Percentiles rank a stretch among this genome's conserved stretches.
Conservation (phyloP, 2,329 filamentous ascomycete genomes). For the Stachybotrys echinatus region DNA sequence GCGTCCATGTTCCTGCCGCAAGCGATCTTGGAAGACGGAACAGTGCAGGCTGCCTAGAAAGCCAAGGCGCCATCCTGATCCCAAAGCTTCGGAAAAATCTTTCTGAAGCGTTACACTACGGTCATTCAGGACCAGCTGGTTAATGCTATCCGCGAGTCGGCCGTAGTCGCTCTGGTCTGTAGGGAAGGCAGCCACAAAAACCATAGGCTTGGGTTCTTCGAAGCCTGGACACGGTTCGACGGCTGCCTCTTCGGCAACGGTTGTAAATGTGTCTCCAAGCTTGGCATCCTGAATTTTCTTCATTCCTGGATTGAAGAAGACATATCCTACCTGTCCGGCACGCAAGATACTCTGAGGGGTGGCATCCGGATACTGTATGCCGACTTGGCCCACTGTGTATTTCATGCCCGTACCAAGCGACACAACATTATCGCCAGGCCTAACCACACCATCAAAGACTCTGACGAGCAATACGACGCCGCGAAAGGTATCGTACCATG, state of each 20-base stretch:
- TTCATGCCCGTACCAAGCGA: conserved; percentile 85
- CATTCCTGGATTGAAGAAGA: conserved; percentile 98
- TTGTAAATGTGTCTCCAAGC: conserved; percentile 92
- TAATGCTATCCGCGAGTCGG: conserved; percentile 88
- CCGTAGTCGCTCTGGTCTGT: conserved; percentile 84
- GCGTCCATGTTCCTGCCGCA: conserved; percentile 89
- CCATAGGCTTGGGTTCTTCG: conserved; percentile 97
- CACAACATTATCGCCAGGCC: conserved; percentile 76
- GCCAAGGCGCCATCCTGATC: conserved; percentile 88
- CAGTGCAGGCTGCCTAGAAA: conserved; percentile 97
- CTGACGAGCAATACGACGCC: conserved; percentile 89
- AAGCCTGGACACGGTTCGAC: conserved; percentile 87
- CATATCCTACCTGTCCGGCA: conserved; percentile 92
- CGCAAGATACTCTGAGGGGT: conserved; percentile 75
- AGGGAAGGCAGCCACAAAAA: conserved; percentile 95
- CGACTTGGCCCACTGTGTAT: conserved; percentile 93
- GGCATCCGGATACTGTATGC: conserved; percentile 89
- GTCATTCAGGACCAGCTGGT: conserved; percentile 90
- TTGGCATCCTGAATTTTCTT: conserved; percentile 94
- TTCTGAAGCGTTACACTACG: conserved; percentile 91
- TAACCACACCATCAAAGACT: conserved; percentile 82
- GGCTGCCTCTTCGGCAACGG: conserved; percentile 65
- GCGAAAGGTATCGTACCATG: conserved; percentile 96
- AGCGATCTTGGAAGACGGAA: conserved; percentile 95
- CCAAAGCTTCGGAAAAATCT: conserved; percentile 88